Evolutionary conservation across 2,329 filamentous ascomycete species (phyloP), one percentile per base, ranked within the genome.

Genomic region (Mycosphaerella arachidis): DNA sequence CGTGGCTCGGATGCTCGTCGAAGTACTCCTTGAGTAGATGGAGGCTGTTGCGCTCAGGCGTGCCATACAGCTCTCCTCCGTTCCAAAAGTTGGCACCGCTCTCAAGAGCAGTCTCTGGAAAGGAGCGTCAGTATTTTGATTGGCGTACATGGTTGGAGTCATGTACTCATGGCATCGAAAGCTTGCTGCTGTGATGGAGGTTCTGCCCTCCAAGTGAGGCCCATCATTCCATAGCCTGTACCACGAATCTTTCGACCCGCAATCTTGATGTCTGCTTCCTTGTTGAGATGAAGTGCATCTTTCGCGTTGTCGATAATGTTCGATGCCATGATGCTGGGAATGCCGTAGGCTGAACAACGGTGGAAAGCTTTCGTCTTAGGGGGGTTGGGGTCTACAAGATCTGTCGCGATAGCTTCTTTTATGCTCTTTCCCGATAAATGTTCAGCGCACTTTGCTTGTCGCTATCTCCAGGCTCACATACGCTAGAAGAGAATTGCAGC

Each of bases 1-100:
- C 79, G 64, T 83, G 79, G 37, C 75, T 75, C 6, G 81, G 81
- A 62, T 82, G 79, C 64, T 79, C 76, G 29, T 74, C 74, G 65
- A 83, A 83, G 68, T 83, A 83, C 53, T 76, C 76, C 24, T 77
- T 75, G 27, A 83, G 73, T 6, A 83, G 70, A 33, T 80, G 76
- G 0, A 82, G 72, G 10, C 74, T 77, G 67, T 81, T 82, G 62
- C 71, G 71, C 35, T 79, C 73, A 1, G 77, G 73, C 0, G 74
- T 70, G 12, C 79, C 79, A 66, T 82, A 82, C 57, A 81, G 60
- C 62, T 80, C 77, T 59, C 79, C 79, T 45, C 77, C 79, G 62
- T 81, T 82, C 78, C 79, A 82, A 63, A 76, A 75, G 65, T 77
- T 78, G n/a, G 77, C 72, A 31, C 79, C 78, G 18, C 35, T 56